Base-by-base conservation (phyloP, 768 basidiomycete genomes). In the Phlegmacium glaucopus region DNA sequence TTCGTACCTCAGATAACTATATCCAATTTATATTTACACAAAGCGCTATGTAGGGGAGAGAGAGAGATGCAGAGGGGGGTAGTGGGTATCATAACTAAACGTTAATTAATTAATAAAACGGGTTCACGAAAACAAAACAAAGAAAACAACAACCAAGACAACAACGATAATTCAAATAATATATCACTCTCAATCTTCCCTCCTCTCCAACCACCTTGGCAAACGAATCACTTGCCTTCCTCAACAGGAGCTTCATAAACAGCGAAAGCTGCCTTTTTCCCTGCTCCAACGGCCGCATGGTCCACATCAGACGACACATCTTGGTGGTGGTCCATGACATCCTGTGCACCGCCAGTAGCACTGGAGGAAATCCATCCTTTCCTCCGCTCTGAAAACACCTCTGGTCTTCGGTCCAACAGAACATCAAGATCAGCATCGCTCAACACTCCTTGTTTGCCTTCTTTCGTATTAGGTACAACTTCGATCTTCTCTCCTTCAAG, bases 401-500 rank as follows among this genome's bases (percentile, higher is more conserved):
- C 80, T 0, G 79, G 80, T 28, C 83, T 73, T 26, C 94, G 75
- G 57, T 96, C 94, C 29, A 98, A 71, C 42, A 98, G 71, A 60
- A 81, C 73, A 17, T 85, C 82, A 29, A 99, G 67, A 57, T 96
- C 91, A 34, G 75, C 77, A 44, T 96, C 90, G 52, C 83, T 86
- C 56, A 99, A 74, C 42, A 97, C 82, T 28, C 79, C 79, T 38
- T 74, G 71, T 61, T 85, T 84, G 30, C 82, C 85, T 53, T 78
- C 80, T 17, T 77, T 80, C 13, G 83, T 88, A 57, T 82, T 77
- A 2, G 82, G 82, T 13, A 92, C 90, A 9, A 97, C 84, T 44
- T 90, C 81, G 48, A 97, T 90, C 61, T 93, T 84, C 67, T 97
- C 91, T 12, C 87, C 87, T 59, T 95, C 93, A 3, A 95, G 78